Conservation (phyloP, 495 filamentous ascomycete species). For the Aspergillus indologenus region DNA sequence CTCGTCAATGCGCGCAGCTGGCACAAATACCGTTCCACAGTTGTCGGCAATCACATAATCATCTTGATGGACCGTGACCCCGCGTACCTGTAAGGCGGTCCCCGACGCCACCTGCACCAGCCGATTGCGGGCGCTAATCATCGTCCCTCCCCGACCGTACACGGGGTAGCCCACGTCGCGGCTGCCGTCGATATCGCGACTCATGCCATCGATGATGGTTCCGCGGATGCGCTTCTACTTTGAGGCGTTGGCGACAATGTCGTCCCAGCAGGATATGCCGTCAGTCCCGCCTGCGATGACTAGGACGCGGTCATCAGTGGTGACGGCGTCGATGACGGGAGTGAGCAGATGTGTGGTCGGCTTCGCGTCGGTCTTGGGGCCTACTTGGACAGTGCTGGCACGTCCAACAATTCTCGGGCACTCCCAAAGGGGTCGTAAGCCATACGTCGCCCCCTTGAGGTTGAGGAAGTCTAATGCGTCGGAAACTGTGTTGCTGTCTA, state of each 20-base stretch:
- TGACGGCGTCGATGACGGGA: slow-evolving; percentile 19
- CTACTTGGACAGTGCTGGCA: slow-evolving; percentile 21
- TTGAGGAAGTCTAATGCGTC: slow-evolving; percentile 21
- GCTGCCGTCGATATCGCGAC: slow-evolving; percentile 23
- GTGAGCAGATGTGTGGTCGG: slow-evolving; percentile 19
- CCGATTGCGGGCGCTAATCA: slow-evolving; percentile 23
- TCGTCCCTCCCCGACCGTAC: slow-evolving; percentile 22
- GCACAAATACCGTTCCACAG: slow-evolving; percentile 21
- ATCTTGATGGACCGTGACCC: slow-evolving; percentile 19
- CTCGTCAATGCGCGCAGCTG: slow-evolving; percentile 18
- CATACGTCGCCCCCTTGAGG: slow-evolving; percentile 23
- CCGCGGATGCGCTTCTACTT: slow-evolving; percentile 20
- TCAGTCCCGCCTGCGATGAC: slow-evolving; percentile 22
- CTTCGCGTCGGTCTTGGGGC: slow-evolving; percentile 11
- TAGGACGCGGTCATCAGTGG: slow-evolving; percentile 20
- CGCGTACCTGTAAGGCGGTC: slow-evolving; percentile 15
- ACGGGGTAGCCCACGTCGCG: slow-evolving; percentile 18
- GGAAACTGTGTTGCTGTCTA: slow-evolving; percentile 25
- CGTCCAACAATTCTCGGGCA: slow-evolving; percentile 26
- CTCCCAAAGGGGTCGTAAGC: slow-evolving; percentile 21
- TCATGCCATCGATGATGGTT: slow-evolving; percentile 27
- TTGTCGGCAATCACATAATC: slow-evolving; percentile 25
- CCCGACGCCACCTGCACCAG: slow-evolving; percentile 19
- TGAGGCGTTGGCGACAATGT: slow-evolving; percentile 25
- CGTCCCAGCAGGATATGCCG: slow-evolving; percentile 23